Evolutionary conservation across 1,284 basidiomycete species (phyloP).

Genomic region (Tranzscheliella williamsii): DNA sequence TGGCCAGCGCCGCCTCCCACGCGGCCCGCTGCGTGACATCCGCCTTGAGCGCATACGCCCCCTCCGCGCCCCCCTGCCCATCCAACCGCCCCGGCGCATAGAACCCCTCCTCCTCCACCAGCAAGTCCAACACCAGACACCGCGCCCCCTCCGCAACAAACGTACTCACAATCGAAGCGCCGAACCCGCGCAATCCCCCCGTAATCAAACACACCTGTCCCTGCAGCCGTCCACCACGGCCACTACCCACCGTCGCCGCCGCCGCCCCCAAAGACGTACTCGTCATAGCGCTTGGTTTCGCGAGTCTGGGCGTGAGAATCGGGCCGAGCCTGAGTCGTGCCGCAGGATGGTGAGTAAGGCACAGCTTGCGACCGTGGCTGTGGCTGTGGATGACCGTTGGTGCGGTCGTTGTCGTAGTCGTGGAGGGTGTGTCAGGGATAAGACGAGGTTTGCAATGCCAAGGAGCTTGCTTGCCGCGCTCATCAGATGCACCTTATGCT

Average conservation of each 20-base stretch:
- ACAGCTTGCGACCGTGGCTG: no score
- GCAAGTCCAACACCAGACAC: slow-evolving; percentile 9
- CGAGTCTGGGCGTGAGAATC: no score
- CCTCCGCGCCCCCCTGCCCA: not conserved
- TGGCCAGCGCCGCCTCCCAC: slow-evolving; percentile 3
- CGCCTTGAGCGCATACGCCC: slow-evolving; percentile 6
- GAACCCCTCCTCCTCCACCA: not conserved
- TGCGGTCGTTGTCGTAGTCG: no score
- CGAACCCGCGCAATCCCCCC: slow-evolving; percentile 23
- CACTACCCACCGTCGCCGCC: not conserved
- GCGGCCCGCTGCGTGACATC: slow-evolving; percentile 8
- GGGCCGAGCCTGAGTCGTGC: no score
- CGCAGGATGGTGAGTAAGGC: no score
- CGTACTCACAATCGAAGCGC: slow-evolving; percentile 13
- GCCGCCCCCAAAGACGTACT: no score
- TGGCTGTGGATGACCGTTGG: no score
- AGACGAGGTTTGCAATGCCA: no score
- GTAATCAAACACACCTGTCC: slow-evolving; percentile 11
- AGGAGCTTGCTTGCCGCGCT: no score
- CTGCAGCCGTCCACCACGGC: not conserved
- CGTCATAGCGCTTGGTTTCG: no score
- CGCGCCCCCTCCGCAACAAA: slow-evolving; percentile 10
- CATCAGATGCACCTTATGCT: no score
- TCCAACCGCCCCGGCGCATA: not conserved
- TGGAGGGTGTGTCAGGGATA: no score